Evolutionary conservation across 2,329 filamentous ascomycete species (phyloP), one percentile per base, ranked within the genome.

Genomic region (Cladophialophora carrionii): DNA sequence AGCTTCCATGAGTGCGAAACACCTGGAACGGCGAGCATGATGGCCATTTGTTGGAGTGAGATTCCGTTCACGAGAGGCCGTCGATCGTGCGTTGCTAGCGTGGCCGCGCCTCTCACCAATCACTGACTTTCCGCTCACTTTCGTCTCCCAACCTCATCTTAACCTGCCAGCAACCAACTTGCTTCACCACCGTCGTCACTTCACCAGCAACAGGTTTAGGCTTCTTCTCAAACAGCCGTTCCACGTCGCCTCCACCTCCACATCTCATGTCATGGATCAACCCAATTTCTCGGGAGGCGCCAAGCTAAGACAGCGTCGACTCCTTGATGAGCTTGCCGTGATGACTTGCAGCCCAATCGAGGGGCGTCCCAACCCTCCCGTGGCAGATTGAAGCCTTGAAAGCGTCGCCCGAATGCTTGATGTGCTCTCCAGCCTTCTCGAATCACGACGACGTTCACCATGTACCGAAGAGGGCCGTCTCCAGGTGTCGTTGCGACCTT

Each of bases 121-220:
- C 60, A 62, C 34, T 24, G 20, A 5, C 26, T 10, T n/a, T 22
- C 49, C 22, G 20, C 37, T 29, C 37, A 61, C 43, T 62, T 63
- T 61, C 61, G 55, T 62, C 54, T 68, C 64, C 61, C 63, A 62
- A 64, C 63, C 43, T 68, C 63, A 68, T 68, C 61, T 68, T 68
- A 57, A 58, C 34, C 24, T 22, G 29, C 46, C 43, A 14, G 29
- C 34, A 22, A 32, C 55, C 55, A 41, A 26, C 57, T 43, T 37
- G n/a, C 48, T 52, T 53, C 48, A 20, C 53, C 57, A 41, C 24
- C 29, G 4, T 17, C 7, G 8, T n/a, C 46, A 52, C 26, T 22
- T 14, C 43, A 52, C n/a, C 48, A 37, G 26, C 10, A 14, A 29
- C 58, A 24, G 9, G 24, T 7, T 46, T 63, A 49, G 6, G 43